Evolutionary conservation across 2,329 filamentous ascomycete genomes (phyloP).

Genomic region (Neopestalotiopsis sp.): DNA sequence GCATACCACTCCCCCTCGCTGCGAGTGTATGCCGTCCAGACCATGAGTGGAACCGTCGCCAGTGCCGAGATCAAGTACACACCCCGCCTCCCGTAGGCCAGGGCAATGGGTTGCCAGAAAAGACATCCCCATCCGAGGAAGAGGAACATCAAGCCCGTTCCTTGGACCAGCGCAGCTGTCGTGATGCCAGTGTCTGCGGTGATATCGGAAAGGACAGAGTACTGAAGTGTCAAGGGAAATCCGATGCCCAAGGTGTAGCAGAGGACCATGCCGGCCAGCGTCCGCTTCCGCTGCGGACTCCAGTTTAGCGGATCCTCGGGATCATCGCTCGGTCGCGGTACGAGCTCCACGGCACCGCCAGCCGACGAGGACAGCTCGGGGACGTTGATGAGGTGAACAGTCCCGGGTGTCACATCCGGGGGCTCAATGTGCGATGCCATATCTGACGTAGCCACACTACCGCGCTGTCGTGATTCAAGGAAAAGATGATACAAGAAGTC

Average conservation of each 20-base stretch:
- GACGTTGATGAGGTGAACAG: not conserved
- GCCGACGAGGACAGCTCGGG: not conserved
- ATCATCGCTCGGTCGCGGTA: conserved; percentile 38
- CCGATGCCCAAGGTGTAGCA: conserved; percentile 29
- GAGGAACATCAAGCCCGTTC: conserved; percentile 31
- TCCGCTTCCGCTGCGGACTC: conserved; percentile 36
- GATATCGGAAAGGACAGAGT: not conserved
- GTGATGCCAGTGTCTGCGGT: conserved; percentile 1
- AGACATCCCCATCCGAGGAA: conserved; percentile 40
- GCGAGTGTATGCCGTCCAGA: conserved; percentile 33
- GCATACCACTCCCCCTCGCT: conserved; percentile 31
- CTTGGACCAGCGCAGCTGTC: not conserved
- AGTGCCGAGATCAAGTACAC: conserved; percentile 35
- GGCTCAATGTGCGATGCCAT: not conserved
- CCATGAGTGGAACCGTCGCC: conserved; percentile 25
- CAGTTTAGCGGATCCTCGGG: conserved; percentile 46
- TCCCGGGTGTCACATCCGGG: not conserved
- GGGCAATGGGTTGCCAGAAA: conserved; percentile 37
- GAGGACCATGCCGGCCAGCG: conserved; percentile 31
- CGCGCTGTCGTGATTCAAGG: not conserved
- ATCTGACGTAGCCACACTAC: not conserved
- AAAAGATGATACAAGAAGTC: not conserved
- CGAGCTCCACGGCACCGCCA: conserved; percentile 40
- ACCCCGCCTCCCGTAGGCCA: conserved; percentile 36
- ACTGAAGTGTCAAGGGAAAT: not conserved